Conservation (phyloP, 345 rosid genomes). For the Carallia pectinifolia region DNA sequence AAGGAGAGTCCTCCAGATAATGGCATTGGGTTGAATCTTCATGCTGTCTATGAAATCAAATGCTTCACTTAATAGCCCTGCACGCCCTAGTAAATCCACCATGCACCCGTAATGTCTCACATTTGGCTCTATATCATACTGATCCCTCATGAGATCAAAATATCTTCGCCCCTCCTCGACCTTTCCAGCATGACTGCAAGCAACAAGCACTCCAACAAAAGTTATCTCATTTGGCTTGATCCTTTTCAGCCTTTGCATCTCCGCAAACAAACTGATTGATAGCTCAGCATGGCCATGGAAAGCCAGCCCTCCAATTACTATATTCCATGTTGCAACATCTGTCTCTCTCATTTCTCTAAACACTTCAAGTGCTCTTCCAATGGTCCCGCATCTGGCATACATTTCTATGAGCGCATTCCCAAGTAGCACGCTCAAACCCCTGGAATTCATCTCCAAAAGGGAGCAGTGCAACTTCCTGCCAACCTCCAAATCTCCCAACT, state of each 20-base stretch:
- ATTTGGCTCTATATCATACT: slow-evolving; percentile 52
- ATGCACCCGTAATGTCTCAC: slow-evolving; percentile 69
- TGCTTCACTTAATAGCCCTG: slow-evolving; percentile 60
- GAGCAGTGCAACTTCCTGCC: slow-evolving; percentile 53
- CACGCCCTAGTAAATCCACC: slow-evolving; percentile 67
- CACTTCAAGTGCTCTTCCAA: slow-evolving; percentile 50
- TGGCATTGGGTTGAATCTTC: slow-evolving; percentile 56
- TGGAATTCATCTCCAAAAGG: slow-evolving; percentile 33
- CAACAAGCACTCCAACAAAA: slow-evolving; percentile 59
- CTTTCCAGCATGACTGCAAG: slow-evolving; percentile 65
- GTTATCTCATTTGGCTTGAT: slow-evolving; percentile 60
- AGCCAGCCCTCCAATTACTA: slow-evolving; percentile 63
- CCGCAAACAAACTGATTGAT: slow-evolving; percentile 44
- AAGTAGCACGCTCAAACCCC: slow-evolving; percentile 31
- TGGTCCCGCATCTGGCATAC: slow-evolving; percentile 71
- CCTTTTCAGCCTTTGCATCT: slow-evolving; percentile 48
- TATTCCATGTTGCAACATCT: slow-evolving; percentile 66
- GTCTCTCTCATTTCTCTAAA: slow-evolving; percentile 50
- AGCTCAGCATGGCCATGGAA: slow-evolving; percentile 54
- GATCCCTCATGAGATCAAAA: slow-evolving; percentile 52
- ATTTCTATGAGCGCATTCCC: slow-evolving; percentile 68
- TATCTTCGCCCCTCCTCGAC: slow-evolving; percentile 53
- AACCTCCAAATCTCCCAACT: slow-evolving; percentile 52
- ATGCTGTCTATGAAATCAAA: slow-evolving; percentile 51
- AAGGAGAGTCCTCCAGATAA: slow-evolving; percentile 66